Evolutionary conservation across 2,329 filamentous ascomycete genomes (phyloP).

Genomic region (Coniochaeta sp.): DNA sequence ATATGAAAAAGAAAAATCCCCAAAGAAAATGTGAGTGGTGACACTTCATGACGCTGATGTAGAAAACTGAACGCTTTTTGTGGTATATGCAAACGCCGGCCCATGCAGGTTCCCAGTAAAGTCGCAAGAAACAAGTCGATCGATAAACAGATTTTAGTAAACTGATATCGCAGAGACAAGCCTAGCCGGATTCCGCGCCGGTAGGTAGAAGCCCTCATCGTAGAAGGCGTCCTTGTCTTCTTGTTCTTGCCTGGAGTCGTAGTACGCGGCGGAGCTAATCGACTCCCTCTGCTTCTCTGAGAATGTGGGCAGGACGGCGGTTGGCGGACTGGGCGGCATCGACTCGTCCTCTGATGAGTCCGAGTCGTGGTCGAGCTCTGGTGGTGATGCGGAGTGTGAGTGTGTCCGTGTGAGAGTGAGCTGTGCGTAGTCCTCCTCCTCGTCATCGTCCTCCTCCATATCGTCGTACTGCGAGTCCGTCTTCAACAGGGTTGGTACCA

Average conservation of each 20-base stretch:
- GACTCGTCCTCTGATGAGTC: constrained; percentile 66
- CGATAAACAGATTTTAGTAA: constrained; percentile 30
- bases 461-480: constrained; percentile 26
- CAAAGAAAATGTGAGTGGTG: constrained; percentile 2
- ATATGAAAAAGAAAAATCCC: constrained; percentile 2
- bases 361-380: constrained; percentile 63
- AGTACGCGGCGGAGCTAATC: constrained; percentile 23
- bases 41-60: constrained; percentile 7
- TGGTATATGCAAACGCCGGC: constrained; percentile 16
- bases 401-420: constrained; percentile 61
- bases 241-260: constrained; percentile 26
- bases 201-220: constrained; percentile 46
- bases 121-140: not conserved
- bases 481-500: constrained; percentile 2
- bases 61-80: not conserved
- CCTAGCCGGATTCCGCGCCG: constrained; percentile 40
- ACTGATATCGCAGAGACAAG: constrained; percentile 49
- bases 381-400: constrained; percentile 58
- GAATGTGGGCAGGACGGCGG: constrained; percentile 50
- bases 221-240: constrained; percentile 36
- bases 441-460: constrained; percentile 45
- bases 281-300: constrained; percentile 42
- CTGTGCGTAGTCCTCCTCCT: constrained; percentile 57
- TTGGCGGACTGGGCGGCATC: constrained; percentile 64
- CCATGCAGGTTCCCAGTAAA: constrained; percentile 14